Evolutionary conservation across 495 filamentous ascomycete species (phyloP).

Genomic region (Durotheca rogersii): DNA sequence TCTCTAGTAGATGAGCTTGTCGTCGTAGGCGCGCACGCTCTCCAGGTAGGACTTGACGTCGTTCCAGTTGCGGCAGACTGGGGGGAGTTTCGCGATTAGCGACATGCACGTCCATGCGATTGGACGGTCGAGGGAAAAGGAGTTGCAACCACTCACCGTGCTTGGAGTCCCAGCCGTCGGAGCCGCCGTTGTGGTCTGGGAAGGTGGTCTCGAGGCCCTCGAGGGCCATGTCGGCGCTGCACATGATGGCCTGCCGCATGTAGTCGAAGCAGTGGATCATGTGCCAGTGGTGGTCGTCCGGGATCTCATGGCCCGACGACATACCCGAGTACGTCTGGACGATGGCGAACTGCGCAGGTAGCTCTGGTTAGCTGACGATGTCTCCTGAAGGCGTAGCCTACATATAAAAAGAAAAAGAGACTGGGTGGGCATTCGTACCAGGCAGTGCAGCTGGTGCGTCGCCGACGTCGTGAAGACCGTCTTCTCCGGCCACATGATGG

Average conservation of each 20-base stretch:
- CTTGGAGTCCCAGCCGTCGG: conserved; percentile 51
- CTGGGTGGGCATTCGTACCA: conserved; percentile 23
- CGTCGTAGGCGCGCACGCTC: conserved; percentile 49
- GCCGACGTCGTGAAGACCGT: conserved; percentile 50
- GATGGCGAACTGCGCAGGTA: conserved; percentile 49
- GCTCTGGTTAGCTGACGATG: too few species aligned
- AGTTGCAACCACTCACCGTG: conserved; percentile 47
- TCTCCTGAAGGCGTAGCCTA: too few species aligned
- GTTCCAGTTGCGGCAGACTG: conserved; percentile 45
- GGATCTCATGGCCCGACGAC: conserved; percentile 38
- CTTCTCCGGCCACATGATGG: conserved; percentile 50
- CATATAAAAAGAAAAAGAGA: too few species aligned
- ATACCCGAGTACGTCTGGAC: conserved; percentile 49
- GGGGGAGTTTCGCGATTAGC: background rate
- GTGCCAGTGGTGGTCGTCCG: conserved; percentile 52
- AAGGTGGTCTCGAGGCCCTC: conserved; percentile 49
- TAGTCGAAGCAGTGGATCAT: conserved; percentile 55
- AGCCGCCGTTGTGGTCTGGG: conserved; percentile 48
- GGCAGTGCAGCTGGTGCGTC: conserved; percentile 50
- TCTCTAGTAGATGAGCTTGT: conserved; percentile 44
- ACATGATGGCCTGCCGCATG: conserved; percentile 49
- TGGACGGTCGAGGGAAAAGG: background rate
- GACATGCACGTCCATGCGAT: background rate
- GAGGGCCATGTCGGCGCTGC: conserved; percentile 45
- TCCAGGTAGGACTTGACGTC: conserved; percentile 45